Base-by-base conservation (phyloP, 805 yeast genomes). In the Kodamaea kaohsiungensis region DNA sequence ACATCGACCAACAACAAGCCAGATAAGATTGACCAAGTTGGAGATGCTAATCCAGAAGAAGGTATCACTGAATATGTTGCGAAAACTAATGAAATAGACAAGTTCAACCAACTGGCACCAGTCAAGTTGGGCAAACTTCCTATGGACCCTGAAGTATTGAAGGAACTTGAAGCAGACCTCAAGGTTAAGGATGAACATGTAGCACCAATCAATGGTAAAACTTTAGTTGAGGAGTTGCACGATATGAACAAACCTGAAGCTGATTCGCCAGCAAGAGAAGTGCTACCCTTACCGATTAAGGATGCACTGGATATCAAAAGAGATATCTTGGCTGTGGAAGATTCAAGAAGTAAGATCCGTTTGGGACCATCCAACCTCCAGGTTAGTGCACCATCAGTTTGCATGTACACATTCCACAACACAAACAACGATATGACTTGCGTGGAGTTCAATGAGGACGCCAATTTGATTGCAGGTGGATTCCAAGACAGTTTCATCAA, bases 351-450 rank as follows among this genome's bases (percentile, higher is more conserved):
- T 35, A 83, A 87, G 58, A 84, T 93, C 55, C 81, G 77, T 59
- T 68, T 93, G 50, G 89, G 85, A 19, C 77, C 86, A 4, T n/a
- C 46, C n/a, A 52, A 48, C 27, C 71, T 82, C 33, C 97, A 89
- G 71, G 88, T 96, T 3, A 77, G 91, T 18, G 82, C 93, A 22
- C 99, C 99, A 18, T 88, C 96, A 53, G 96, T 93, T 37, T 95
- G 98, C 71, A 90, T 93, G 96, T 95, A 95, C 75, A 93, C 98
- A 0, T 92, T 95, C 75, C 99, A 95, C 76, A 95, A 95, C 71
- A 89, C 98, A 9, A 87, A 90, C 66, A 87, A 88, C 59, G 96
- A 89, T 57, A 76, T 95, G 79, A 89, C 96, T n/a, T 84, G 91
- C 49, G 67, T 93, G 47, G 89, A 86, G 58, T 93, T 93, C 75